Evolutionary conservation across 2,329 filamentous ascomycete genomes (phyloP).

Genomic region (Pezicula rhizophila): DNA sequence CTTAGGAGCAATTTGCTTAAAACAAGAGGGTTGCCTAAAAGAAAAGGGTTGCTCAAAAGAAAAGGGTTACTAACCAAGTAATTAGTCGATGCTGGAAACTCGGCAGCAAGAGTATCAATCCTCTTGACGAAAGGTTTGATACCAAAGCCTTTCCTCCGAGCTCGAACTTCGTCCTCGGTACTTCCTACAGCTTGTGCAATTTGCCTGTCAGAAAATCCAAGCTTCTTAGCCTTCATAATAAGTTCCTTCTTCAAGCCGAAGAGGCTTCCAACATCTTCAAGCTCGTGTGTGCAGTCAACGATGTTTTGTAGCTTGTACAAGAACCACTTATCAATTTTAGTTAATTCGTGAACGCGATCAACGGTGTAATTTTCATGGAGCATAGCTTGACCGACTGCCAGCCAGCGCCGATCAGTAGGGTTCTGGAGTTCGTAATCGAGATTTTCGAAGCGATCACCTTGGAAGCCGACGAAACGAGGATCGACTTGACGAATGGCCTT

Average conservation of each 20-base stretch:
- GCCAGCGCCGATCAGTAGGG: constrained; percentile 93
- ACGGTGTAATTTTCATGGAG: constrained; percentile 93
- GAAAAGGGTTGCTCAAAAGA: background rate
- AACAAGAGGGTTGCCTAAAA: too few species aligned
- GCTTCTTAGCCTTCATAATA: constrained; percentile 87
- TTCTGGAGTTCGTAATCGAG: constrained; percentile 85
- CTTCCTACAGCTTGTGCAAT: constrained; percentile 81
- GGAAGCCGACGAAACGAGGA: constrained; percentile 84
- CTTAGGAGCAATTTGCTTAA: too few species aligned
- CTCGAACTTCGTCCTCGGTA: constrained; percentile 85
- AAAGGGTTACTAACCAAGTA: constrained; percentile 48
- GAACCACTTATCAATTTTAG: constrained; percentile 99
- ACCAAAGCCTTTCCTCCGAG: constrained; percentile 75
- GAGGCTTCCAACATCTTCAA: constrained; percentile 77
- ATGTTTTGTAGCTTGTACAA: constrained; percentile 97
- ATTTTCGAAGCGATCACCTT: constrained; percentile 90
- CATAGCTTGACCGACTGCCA: constrained; percentile 97
- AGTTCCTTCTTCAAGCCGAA: constrained; percentile 83
- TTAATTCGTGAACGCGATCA: constrained; percentile 84
- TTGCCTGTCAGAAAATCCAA: constrained; percentile 95
- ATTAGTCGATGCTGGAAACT: constrained; percentile 93
- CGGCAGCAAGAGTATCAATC: constrained; percentile 94
- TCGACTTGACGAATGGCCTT: constrained; percentile 98
- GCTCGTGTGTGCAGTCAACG: constrained; percentile 80
- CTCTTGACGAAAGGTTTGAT: constrained; percentile 96